These are phyloP conservation scores for Linum lewisii DNA, from an alignment of 345 rosid species.

Conservation along the genomic window DNA sequence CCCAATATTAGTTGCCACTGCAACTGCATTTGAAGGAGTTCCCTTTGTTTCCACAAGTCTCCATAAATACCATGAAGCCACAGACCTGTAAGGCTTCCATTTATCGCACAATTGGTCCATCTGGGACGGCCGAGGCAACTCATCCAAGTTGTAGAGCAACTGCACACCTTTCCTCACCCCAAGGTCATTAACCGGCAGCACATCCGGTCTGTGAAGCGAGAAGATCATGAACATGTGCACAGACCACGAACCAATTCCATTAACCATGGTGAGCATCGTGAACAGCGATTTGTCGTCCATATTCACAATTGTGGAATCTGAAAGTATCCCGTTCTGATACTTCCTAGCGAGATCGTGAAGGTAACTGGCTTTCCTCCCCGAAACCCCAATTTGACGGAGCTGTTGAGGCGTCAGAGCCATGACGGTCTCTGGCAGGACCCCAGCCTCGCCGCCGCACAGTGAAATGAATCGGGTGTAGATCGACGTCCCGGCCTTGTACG, in stretches of 20 bases:
- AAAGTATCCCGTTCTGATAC: conserved; percentile 76
- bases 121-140: conserved; percentile 86
- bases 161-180: conserved; percentile 91
- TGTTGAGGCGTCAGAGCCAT: conserved; percentile 59
- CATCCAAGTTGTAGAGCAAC: conserved; percentile 58
- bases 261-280: conserved; percentile 97
- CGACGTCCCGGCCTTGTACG: conserved; percentile 76
- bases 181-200: conserved; percentile 81
- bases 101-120: conserved; percentile 85
- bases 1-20: conserved; percentile 39
- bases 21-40: conserved; percentile 50
- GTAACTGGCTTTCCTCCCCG: conserved; percentile 87
- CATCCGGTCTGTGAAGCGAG: conserved; percentile 94
- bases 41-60: conserved; percentile 69
- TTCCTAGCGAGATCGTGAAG: conserved; percentile 91
- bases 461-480: conserved; percentile 82
- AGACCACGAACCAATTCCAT: conserved; percentile 98
- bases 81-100: conserved; percentile 97
- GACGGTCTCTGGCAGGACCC: conserved; percentile 65
- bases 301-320: conserved; percentile 64
- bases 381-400: conserved; percentile 85
- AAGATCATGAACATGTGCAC: conserved; percentile 98
- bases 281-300: conserved; percentile 96
- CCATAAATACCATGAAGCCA: conserved; percentile 90
- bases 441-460: conserved; percentile 71